Evolutionary conservation across 108 stramenopile species (phyloP).

Genomic region (Cyclotella kingstonii): DNA sequence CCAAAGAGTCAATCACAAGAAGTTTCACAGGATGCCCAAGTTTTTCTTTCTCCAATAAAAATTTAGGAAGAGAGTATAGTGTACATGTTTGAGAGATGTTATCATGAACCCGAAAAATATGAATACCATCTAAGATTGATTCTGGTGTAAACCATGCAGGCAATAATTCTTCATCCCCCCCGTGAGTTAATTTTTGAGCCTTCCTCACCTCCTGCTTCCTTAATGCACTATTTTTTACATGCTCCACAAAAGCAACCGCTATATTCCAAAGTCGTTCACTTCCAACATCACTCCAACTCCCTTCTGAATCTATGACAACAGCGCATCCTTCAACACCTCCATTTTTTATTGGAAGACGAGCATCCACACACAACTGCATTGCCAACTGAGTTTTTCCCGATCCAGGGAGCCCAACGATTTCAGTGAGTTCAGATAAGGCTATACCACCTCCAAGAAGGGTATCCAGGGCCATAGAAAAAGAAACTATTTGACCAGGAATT

Average conservation of each 20-base stretch:
- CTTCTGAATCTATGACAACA: conserved; percentile 92
- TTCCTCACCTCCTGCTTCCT: conserved; percentile 31
- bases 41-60: conserved; percentile 39
- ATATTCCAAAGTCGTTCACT: conserved; percentile 77
- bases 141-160: conserved; percentile 51
- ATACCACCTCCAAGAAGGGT: conserved; percentile 86
- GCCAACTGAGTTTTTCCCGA: conserved; percentile 94
- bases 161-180: conserved; percentile 16
- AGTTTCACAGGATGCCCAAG: conserved; percentile 59
- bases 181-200: conserved; percentile 1
- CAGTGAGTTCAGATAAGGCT: conserved; percentile 76
- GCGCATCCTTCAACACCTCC: conserved; percentile 88
- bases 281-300: conserved; percentile 66
- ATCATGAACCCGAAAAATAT: conserved; percentile 92
- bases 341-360: conserved; percentile 69
- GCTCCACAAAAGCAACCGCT: conserved; percentile 66
- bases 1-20: conserved; percentile 90
- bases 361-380: conserved; percentile 91
- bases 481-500: conserved; percentile 57
- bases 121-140: conserved; percentile 76
- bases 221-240: conserved; percentile 45
- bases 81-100: conserved; percentile 81
- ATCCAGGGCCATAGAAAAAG: conserved; percentile 77
- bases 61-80: conserved; percentile 56
- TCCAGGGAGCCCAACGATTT: conserved; percentile 91